Base-by-base conservation (phyloP, 441 rosid species). In the Raphanus hybrid region DNA sequence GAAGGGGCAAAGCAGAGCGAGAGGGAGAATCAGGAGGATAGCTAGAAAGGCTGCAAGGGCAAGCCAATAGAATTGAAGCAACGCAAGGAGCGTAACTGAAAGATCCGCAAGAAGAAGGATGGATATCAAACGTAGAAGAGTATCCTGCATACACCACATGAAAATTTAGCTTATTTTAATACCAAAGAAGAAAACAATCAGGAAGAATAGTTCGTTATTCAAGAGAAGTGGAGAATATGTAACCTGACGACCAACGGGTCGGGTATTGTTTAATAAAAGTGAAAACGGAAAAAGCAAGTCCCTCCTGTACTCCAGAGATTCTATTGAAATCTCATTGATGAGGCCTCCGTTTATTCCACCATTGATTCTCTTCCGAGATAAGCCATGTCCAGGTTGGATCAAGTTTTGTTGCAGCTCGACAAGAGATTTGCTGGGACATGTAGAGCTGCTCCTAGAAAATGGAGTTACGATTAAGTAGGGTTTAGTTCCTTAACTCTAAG, bases 331-430 rank as follows among this genome's bases (percentile, higher is more conserved):
- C 67, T 90, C 88, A 77, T 86, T 92, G 78, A 96, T 86, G 39
- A 96, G 86, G 63, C 98, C 97, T 76, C 99, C 99, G 66, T 91
- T 90, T 74, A 92, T 86, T 78, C 98, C 97, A 62, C 99, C 93
- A 2, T 90, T 90, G 80, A 93, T 89, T 86, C 86, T 88, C 80
- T 93, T 96, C 71, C 93, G 93, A 84, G 91, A 85, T 83, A 89
- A 81, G n/a, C 83, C 88, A 77, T 96, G 97, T 73, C 85, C 89
- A 69, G 84, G 74, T 79, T 79, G 80, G 63, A 87, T 83, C 77
- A 74, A 85, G 78, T 82, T 87, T 75, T 88, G 92, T 75, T 87
- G 95, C 72, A 74, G 83, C 83, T 84, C 96, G 79, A 86, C 82
- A 50, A 67, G 80, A 74, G 73, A 81, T 80, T 85, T 86, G 79